phyloP scores from a whole-genome alignment of 2,329 filamentous ascomycete species.

The Elsinoe fawcettii region DNA sequence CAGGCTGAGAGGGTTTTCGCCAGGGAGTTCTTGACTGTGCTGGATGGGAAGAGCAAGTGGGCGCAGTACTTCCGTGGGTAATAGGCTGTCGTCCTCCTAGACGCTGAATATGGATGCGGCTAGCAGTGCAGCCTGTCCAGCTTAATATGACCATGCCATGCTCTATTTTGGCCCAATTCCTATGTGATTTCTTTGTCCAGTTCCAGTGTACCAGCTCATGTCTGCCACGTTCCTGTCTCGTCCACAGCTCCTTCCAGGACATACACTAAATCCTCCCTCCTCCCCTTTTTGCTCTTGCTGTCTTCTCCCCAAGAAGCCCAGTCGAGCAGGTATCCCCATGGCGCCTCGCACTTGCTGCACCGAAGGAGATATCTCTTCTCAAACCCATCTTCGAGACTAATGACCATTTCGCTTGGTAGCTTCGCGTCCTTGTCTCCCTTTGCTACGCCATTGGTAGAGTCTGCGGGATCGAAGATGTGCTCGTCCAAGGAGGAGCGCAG shows the following conservation, averaged over 20 bases:
- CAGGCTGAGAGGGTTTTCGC: slow-evolving; percentile 53
- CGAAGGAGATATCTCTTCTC: slow-evolving; percentile 55
- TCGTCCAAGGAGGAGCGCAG: slow-evolving; percentile 13
- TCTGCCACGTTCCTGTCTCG: slow-evolving; percentile 47
- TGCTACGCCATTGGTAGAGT: not conserved
- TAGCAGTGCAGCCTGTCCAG: not conserved
- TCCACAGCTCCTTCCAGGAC: slow-evolving; percentile 53
- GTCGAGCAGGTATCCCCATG: slow-evolving; percentile 57
- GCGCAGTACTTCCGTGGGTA: slow-evolving; percentile 35
- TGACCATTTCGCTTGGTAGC: slow-evolving; percentile 16
- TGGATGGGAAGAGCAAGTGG: slow-evolving; percentile 43
- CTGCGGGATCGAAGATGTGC: slow-evolving; percentile 17
- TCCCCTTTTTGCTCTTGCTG: slow-evolving; percentile 26
- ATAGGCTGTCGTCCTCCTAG: not conserved
- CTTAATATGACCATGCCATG: not conserved
- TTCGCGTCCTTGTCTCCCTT: not conserved
- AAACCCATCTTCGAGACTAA: slow-evolving; percentile 49
- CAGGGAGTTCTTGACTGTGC: slow-evolving; percentile 47
- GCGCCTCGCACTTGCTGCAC: slow-evolving; percentile 54
- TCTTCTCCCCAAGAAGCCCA: slow-evolving; percentile 38
- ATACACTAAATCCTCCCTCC: slow-evolving; percentile 47
- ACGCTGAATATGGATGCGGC: not conserved
- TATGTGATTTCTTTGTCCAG: not conserved
- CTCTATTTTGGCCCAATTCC: too few relatives aligned
- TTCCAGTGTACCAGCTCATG: not conserved